Percentiles rank a stretch among this genome's conserved stretches.
These are phyloP conservation scores for Theobroma grandiflorum DNA, from an alignment of 441 rosid species.

Conservation along the genomic window DNA sequence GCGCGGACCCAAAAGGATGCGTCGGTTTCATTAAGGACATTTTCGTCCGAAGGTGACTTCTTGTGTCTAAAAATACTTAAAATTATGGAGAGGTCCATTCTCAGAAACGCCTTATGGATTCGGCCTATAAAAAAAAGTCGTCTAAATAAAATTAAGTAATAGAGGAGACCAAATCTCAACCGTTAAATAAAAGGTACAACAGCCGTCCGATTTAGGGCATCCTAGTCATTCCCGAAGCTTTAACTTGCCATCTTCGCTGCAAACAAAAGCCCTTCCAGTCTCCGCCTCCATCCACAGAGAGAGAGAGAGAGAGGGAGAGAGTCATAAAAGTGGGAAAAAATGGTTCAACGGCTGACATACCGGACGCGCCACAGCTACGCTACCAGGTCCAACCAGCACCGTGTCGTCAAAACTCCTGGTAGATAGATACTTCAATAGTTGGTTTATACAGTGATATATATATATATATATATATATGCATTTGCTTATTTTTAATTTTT, in stretches of 20 bases:
- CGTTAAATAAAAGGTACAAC: neutral
- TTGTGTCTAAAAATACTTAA: too few species aligned
- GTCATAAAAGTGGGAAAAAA: neutral
- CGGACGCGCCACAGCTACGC: slow-evolving; percentile 46
- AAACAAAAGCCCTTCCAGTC: neutral
- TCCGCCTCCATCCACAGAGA: neutral
- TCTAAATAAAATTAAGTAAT: too few species aligned
- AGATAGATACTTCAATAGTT: neutral
- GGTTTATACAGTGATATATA: too few species aligned
- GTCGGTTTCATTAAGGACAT: too few species aligned
- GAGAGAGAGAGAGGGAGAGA: slow-evolving; percentile 2
- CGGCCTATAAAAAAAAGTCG: too few species aligned
- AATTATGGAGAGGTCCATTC: too few species aligned
- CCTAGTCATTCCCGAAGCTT: neutral
- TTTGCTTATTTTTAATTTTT: neutral
- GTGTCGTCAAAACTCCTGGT: slow-evolving; percentile 46
- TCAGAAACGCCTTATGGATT: too few species aligned
- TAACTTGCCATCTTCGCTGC: neutral
- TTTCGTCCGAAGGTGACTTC: too few species aligned
- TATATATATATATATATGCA: neutral
- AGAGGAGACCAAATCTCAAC: slow-evolving; percentile 21
- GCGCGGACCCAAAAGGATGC: too few species aligned
- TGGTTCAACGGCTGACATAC: slow-evolving; percentile 46
- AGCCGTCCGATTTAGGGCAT: slow-evolving; percentile 37
- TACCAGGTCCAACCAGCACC: slow-evolving; percentile 48